These are phyloP conservation scores for Aspergillus pseudoglaucus DNA, from an alignment of 2,329 filamentous ascomycete species.

Conservation along the genomic window DNA sequence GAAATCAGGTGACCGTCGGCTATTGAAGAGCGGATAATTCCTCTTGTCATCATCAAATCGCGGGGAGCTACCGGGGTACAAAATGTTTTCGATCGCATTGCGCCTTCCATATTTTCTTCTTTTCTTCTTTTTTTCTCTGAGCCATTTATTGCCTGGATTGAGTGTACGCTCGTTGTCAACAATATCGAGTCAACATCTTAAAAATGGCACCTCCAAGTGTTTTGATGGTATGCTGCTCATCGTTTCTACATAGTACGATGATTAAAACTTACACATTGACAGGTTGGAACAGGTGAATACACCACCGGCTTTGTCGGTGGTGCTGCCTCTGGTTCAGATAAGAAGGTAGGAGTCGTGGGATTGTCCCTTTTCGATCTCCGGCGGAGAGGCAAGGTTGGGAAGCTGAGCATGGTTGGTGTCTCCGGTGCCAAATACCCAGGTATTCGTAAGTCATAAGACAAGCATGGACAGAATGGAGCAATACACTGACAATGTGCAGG, in stretches of 20 bases:
- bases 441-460: conserved; percentile 58
- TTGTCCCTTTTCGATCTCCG: conserved; percentile 84
- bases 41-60: not conserved
- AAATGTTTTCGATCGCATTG: not conserved
- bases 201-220: conserved; percentile 58
- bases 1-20: conserved; percentile 11
- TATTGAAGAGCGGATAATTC: conserved; percentile 15
- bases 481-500: conserved; percentile 41
- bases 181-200: not conserved
- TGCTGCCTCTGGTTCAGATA: conserved; percentile 79
- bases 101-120: conserved; percentile 3
- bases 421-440: conserved; percentile 86
- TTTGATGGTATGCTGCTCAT: conserved; percentile 53
- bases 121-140: conserved; percentile 3
- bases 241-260: conserved; percentile 1
- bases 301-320: conserved; percentile 89
- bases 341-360: conserved; percentile 91
- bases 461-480: too few species aligned
- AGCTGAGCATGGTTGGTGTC: conserved; percentile 82
- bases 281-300: conserved; percentile 92
- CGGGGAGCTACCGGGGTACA: not conserved
- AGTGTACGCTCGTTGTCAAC: not conserved
- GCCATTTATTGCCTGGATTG: not conserved
- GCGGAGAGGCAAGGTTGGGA: conserved; percentile 77
- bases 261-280: conserved; percentile 5